Evolutionary conservation across 2,329 filamentous ascomycete genomes (phyloP), one percentile per base, ranked within the genome.

Genomic region (Pseudopyrenochaeta lycopersici): DNA sequence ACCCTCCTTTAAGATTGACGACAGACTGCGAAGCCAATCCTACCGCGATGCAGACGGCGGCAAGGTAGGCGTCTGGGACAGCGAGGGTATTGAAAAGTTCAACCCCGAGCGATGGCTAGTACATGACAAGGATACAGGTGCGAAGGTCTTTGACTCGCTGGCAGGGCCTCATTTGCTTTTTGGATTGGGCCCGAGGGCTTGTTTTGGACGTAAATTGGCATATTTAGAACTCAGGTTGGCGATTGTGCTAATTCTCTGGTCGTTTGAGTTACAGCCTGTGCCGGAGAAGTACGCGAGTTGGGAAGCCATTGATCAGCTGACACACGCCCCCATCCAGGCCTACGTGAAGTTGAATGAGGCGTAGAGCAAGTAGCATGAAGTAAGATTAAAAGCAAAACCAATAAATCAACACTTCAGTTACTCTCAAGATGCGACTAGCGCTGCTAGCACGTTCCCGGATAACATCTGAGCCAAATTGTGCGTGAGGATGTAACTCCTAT

Each of bases 51-150:
- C 69, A 0, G 67, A 63, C 17, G 62, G 62, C 18, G 70, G 49
- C 7, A 56, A 68, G 49, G 50, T 53, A 1, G 58, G 61, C n/a
- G 29, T 30, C 1, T 74, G 72, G 64, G 67, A 71, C 12, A 39
- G 49, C 21, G 49, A 53, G 1, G 65, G 70, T 10, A 67, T 77
- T 17, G 46, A 42, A 12, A 54, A 31, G 2, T 81, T 80, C 56
- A 63, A 71, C 14, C 78, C 79, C 1, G 68, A 74, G 48, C 65
- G 78, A 33, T 81, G 78, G 79, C 62, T 81, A 3, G 60, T 58
- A 1, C 56, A 32, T 4, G 63, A 72, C 10, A 59, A 62, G 4
- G 46, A 45, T 5, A 36, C 33, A 2, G 51, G 10, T 32, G 62
- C 18, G 7, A 40, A 31, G 7, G 51, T 46, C 17, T 71, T 67